Conservation (phyloP, 1,284 basidiomycete genomes). For the Ustilago xerochloae region DNA sequence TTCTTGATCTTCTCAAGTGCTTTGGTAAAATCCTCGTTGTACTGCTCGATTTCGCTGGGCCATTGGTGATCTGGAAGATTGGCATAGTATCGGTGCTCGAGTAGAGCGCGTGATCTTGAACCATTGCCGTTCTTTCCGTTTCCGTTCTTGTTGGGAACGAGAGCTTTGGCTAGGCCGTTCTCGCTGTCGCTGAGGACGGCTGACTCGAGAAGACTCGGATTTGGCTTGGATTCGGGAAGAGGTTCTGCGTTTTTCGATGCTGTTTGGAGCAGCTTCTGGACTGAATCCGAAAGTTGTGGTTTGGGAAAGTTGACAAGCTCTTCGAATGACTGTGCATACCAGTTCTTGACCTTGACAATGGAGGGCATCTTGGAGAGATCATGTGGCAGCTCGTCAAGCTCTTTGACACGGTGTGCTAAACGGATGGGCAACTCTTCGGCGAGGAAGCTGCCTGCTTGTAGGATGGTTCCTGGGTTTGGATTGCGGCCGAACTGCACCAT, state of each 20-base stretch:
- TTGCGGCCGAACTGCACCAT: constrained; percentile 68
- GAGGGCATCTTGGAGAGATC: constrained; percentile 90
- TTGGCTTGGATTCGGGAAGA: constrained; percentile 58
- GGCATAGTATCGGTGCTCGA: constrained; percentile 79
- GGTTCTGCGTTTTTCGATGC: constrained; percentile 51
- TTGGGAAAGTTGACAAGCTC: constrained; percentile 66
- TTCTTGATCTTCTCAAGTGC: constrained; percentile 89
- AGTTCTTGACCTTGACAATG: constrained; percentile 94
- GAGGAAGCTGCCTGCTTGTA: constrained; percentile 64
- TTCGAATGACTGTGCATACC: constrained; percentile 98
- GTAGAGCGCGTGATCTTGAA: constrained; percentile 40
- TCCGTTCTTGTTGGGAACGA: constrained; percentile 24
- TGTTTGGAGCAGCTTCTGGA: constrained; percentile 57
- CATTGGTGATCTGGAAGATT: constrained; percentile 76
- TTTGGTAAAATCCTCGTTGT: constrained; percentile 90
- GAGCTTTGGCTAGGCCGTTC: constrained; percentile 27
- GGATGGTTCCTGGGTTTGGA: constrained; percentile 64
- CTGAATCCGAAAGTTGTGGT: constrained; percentile 59
- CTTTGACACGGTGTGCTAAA: constrained; percentile 93
- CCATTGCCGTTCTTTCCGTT: constrained; percentile 46
- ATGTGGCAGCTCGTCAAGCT: constrained; percentile 93
- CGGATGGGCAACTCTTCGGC: constrained; percentile 89
- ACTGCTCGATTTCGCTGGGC: constrained; percentile 93
- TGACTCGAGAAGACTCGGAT: constrained; percentile 59
- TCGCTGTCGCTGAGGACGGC: constrained; percentile 49